These are phyloP conservation scores for Trypanosoma avium DNA, from an alignment of 208 protist genomes.

Conservation along the genomic window DNA sequence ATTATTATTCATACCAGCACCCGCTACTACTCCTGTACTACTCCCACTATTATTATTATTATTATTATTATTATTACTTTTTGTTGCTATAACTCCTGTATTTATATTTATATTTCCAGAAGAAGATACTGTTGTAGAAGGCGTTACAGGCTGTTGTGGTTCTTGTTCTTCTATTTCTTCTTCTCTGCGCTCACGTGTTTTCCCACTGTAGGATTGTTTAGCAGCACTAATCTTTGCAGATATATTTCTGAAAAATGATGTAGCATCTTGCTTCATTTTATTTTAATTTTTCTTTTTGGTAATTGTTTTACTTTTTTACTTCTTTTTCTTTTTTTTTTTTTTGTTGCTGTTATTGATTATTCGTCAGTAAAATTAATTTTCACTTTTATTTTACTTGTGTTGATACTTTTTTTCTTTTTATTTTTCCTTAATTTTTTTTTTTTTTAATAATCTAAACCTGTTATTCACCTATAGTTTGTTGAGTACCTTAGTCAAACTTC, in stretches of 20 bases:
- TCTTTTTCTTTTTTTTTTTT: constrained; percentile 3
- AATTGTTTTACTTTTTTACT: neutral
- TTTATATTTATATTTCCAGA: too few species aligned
- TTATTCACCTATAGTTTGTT: too few species aligned
- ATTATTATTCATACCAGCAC: constrained; percentile 3
- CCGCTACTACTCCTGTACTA: too few species aligned
- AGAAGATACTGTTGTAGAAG: neutral
- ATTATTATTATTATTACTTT: constrained; percentile 12
- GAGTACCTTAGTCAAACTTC: too few species aligned
- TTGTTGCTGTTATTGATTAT: too few species aligned
- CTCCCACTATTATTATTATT: too few species aligned
- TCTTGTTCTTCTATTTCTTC: constrained; percentile 21
- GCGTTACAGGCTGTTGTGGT: constrained; percentile 27
- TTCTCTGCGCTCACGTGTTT: neutral
- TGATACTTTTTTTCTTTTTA: neutral
- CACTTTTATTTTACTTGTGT: neutral
- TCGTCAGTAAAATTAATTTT: too few species aligned
- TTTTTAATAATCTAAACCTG: neutral
- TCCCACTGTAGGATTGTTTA: constrained; percentile 8
- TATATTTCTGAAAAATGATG: constrained; percentile 57
- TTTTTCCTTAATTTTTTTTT: neutral
- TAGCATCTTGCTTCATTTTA: constrained; percentile 29
- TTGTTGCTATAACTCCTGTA: neutral
- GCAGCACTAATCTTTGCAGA: constrained; percentile 38
- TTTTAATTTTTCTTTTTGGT: neutral